A percentile compares a stretch with the other conserved stretches of the same genome.
Conservation (phyloP, 2,329 filamentous ascomycete genomes). For the Penicillium sp. region DNA sequence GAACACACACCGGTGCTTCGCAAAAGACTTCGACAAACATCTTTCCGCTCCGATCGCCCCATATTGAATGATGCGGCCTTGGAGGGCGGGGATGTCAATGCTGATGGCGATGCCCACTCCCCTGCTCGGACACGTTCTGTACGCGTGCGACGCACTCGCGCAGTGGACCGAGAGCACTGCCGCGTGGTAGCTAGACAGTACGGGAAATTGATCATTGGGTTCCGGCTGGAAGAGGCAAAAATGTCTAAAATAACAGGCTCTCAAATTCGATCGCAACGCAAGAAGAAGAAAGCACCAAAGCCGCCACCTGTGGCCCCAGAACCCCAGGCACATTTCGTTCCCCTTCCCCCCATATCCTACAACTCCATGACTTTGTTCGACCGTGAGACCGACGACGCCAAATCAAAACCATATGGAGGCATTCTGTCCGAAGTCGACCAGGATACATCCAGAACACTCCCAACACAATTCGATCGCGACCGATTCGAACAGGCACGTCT, state of each 20-base stretch:
- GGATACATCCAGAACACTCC: constrained; percentile 81
- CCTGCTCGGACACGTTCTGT: constrained; percentile 48
- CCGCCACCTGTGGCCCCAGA: constrained; percentile 34
- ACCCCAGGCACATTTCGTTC: constrained; percentile 51
- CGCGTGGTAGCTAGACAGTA: constrained; percentile 35
- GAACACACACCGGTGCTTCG: constrained; percentile 39
- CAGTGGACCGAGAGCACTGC: constrained; percentile 34
- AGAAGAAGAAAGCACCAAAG: constrained; percentile 40
- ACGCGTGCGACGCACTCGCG: constrained; percentile 50
- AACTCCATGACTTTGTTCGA: constrained; percentile 85
- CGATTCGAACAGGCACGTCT: constrained; percentile 84
- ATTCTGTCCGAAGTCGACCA: constrained; percentile 82
- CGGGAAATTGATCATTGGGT: constrained; percentile 49
- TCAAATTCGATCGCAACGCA: constrained; percentile 52
- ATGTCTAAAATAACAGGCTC: constrained; percentile 54
- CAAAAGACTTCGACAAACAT: constrained; percentile 38
- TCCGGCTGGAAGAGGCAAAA: constrained; percentile 51
- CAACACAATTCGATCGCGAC: constrained; percentile 67
- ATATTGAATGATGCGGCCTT: constrained; percentile 16
- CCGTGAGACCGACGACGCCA: constrained; percentile 76
- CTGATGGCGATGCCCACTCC: constrained; percentile 11
- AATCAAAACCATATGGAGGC: constrained; percentile 89
- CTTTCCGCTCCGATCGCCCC: constrained; percentile 20
- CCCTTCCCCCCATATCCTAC: constrained; percentile 54
- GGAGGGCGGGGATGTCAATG: constrained; percentile 14